Base-by-base conservation (phyloP, 306 rosid genomes). In the Fagus crenata region DNA sequence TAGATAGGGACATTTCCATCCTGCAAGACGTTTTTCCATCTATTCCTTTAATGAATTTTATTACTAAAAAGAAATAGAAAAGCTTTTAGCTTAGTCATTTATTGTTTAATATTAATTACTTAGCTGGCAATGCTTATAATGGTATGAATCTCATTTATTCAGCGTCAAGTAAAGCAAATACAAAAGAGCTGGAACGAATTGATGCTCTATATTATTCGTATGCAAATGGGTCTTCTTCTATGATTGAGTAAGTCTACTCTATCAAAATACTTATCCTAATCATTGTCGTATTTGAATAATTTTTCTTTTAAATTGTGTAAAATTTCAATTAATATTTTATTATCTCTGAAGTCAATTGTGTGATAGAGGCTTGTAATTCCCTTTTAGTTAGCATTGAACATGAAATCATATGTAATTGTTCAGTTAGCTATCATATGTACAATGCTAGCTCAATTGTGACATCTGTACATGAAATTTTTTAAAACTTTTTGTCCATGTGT, bases 131-230 rank as follows among this genome's bases (percentile, higher is more conserved):
- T 84, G 36, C 22, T 77, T 53, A 55, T 31, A 65, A 36, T 43
- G 39, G 59, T 36, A 84, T 74, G 32, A 11, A 37, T 72, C 71
- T 63, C 39, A 49, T 71, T 69, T 84, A 72, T 83, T 7, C 96
- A 96, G 99, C 98, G 53, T 89, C 96, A 37, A 83, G 93, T 86
- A 92, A 91, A 90, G 93, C 97, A 42, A 89, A 87, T 81, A 74
- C 92, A 4, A 96, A 92, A 84, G 98, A 92, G 86, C 78, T 82
- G 69, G 99, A 96, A 76, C 87, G 97, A 70, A 91, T 96, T 28
- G 98, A 96, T 67, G 84, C 61, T 70, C 79, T 96, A 41, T 96
- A 88, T 67, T 81, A 87, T 83, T 59, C 91, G 6, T 96, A 89
- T 83, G 97, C 93, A 67, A 89, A 86, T 91, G 89, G 79, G 31